Base-by-base conservation (phyloP, 1,284 basidiomycete genomes). In the Microbotryomycetes sp. region DNA sequence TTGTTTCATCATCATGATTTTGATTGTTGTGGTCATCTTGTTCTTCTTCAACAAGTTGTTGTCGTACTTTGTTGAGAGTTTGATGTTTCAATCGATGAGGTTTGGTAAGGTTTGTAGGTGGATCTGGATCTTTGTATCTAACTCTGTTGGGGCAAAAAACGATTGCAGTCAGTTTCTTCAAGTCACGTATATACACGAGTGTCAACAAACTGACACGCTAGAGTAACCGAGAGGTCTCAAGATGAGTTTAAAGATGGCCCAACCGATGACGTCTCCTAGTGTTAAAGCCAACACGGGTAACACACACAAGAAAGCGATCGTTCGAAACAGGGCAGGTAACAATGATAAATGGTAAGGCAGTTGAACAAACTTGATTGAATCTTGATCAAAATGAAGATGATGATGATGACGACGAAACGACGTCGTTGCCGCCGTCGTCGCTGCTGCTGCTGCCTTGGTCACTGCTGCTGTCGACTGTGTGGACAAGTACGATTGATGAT, bases 71-170 rank as follows among this genome's bases (percentile, higher is more conserved):
- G n/a, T n/a, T n/a, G n/a, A n/a, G n/a, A n/a, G n/a, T n/a, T n/a
- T n/a, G n/a, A n/a, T n/a, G n/a, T n/a, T n/a, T n/a, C n/a, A n/a
- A n/a, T n/a, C n/a, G n/a, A n/a, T n/a, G n/a, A n/a, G n/a, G n/a
- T n/a, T n/a, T n/a, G 53, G 47, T 23, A 49, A 59, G 48, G 22
- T 56, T 29, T 1, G 59, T 58, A 0, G 65, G 57, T 7, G 65
- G 65, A 36, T 67, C 66, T 5, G 66, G 66, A 50, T 67, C 66
- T 25, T 67, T 67, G 60, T 64, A 67, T 23, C 63, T 57, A 45
- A 62, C 54, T 15, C 66, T 67, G 57, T 22, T 30, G 5, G 4
- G 6, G 4, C 2, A 7, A 12, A 22, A 2, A 16, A 15, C 7
- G 6, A 28, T 5, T 12, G 23, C 3, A 30, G 6, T 53, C 47